These are phyloP conservation scores for Aspergillus cejpii DNA, from an alignment of 2,329 filamentous ascomycete genomes.

Conservation along the genomic window DNA sequence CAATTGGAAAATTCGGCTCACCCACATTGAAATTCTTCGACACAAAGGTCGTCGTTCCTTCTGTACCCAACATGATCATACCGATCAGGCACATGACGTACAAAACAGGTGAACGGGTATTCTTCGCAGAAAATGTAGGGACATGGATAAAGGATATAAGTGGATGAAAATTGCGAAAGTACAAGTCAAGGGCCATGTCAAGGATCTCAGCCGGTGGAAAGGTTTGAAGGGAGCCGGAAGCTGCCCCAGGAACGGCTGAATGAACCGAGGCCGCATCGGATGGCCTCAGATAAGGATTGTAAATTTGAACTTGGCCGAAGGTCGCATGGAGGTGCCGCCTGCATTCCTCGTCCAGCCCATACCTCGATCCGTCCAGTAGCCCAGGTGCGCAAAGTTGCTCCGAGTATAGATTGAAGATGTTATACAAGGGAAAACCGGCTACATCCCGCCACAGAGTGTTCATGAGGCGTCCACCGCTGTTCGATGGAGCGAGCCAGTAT, in stretches of 20 bases:
- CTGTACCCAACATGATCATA: constrained; percentile 47
- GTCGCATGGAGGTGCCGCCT: constrained; percentile 34
- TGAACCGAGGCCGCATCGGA: constrained; percentile 13
- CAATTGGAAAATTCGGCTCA: constrained; percentile 1
- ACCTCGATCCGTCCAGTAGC: constrained; percentile 27
- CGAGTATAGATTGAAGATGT: constrained; percentile 33
- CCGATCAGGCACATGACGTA: constrained; percentile 51
- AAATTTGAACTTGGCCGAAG: constrained; percentile 26
- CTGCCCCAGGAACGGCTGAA: constrained; percentile 18
- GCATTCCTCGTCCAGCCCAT: constrained; percentile 40
- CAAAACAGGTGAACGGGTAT: constrained; percentile 42
- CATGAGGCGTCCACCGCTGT: constrained; percentile 36
- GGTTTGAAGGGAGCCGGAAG: constrained; percentile 26
- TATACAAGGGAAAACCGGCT: constrained; percentile 33
- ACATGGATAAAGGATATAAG: constrained; percentile 50
- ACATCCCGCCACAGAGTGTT: constrained; percentile 40
- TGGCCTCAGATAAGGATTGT: constrained; percentile 16
- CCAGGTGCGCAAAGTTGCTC: constrained; percentile 19
- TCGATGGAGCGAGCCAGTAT: constrained; percentile 38
- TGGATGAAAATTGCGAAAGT: constrained; percentile 50
- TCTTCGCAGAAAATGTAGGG: constrained; percentile 48
- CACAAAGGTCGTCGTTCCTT: constrained; percentile 47
- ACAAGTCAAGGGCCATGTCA: constrained; percentile 50
- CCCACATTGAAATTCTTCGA: constrained; percentile 41
- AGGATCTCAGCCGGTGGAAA: constrained; percentile 49